These are phyloP conservation scores for Eucalyptus sp. DNA, from an alignment of 345 rosid genomes.

Conservation along the genomic window DNA sequence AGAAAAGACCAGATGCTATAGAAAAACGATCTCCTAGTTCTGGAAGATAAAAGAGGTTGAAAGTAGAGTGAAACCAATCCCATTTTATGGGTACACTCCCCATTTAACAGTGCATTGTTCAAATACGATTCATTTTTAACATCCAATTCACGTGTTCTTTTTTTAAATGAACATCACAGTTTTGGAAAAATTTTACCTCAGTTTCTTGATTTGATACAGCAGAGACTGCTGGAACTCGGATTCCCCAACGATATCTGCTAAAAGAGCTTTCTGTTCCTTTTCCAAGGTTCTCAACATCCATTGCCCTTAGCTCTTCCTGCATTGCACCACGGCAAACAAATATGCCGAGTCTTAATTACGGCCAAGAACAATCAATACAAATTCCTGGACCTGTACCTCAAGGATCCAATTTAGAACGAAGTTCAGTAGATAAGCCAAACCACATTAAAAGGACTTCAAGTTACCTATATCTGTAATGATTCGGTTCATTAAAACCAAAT, in stretches of 20 bases:
- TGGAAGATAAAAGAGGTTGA: too few species aligned
- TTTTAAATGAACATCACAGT: neutral
- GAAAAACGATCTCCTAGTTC: too few species aligned
- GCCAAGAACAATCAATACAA: neutral
- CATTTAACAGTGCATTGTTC: too few species aligned
- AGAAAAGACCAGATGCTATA: neutral
- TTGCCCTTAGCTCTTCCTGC: constrained; percentile 48
- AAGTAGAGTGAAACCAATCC: too few species aligned
- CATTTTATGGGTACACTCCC: too few species aligned
- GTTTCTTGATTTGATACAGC: constrained; percentile 33
- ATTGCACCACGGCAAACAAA: neutral
- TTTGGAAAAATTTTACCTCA: constrained; percentile 21
- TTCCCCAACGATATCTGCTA: constrained; percentile 51
- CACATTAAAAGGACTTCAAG: neutral
- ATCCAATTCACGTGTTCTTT: too few species aligned
- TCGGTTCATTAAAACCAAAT: neutral
- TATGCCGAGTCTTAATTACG: neutral
- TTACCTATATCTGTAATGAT: neutral
- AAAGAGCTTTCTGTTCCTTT: constrained; percentile 38
- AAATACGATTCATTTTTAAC: too few species aligned
- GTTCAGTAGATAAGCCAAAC: neutral
- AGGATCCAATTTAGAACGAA: neutral
- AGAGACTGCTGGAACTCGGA: constrained; percentile 31
- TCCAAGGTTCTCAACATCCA: constrained; percentile 35
- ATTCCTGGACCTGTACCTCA: neutral